Base-by-base conservation (phyloP, 345 rosid species). In the Eucalyptus marginata region DNA sequence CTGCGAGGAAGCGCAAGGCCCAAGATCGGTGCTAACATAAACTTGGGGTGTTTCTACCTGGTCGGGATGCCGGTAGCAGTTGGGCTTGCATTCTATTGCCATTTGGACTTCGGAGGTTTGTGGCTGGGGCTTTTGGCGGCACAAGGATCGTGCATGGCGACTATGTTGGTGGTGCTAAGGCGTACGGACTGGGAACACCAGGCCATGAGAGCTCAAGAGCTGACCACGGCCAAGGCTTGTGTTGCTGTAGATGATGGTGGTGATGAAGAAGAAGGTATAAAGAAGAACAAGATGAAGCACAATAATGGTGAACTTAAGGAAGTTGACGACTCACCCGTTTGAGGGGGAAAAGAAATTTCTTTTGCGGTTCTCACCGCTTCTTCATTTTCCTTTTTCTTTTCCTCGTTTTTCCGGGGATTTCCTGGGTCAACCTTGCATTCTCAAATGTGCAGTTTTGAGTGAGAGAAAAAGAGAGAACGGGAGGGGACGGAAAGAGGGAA, bases 1-100 rank as follows among this genome's bases (percentile, higher is more conserved):
- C 88, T 93, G 31, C 89, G 94, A 27, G 94, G 94, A 6, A 89
- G 90, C 59, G 94, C 94, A 13, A 90, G 94, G 90, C 94, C 94
- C 18, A 71, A 90, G 15, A 62, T 89, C 8, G 94, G 93, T 59
- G 94, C 93, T 44, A 88, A 89, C 87, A 88, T 93, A 46, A 92
- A 93, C 88, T 88, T 93, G 51, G 92, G 90, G 25, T 89, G 92
- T 33, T 93, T 93, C 89, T 93, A 93, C 87, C 27, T 92, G 85
- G 88, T 93, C 62, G 94, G 94, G 46, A 91, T 68, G 71, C 94
- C 94, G 9, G 92, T 92, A 25, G 94, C 93, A 14, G 86, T 89
- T 6, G 88, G 79, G 86, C 88, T 90, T n/a, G 80, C 90, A 3
- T 90, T 90, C 90, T 66, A 46, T 50, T 83, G 46, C 20, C 88